Evolutionary conservation across 495 filamentous ascomycete genomes (phyloP), one percentile per base, ranked within the genome.

Genomic region (Antarctomyces pellizariae): DNA sequence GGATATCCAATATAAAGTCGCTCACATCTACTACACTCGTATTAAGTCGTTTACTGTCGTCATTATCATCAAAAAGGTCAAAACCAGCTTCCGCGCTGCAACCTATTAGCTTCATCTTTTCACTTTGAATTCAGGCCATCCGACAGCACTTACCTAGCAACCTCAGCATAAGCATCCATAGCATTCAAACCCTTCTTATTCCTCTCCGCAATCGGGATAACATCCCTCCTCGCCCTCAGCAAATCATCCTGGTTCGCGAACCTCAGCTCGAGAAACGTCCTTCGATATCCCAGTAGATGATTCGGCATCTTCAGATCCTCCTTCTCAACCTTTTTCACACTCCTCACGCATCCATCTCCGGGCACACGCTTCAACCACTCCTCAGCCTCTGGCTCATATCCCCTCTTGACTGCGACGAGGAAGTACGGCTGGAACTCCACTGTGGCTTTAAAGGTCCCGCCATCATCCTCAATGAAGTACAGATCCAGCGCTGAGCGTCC

Each of bases 111-210:
- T 52, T 49, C 30, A 23, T 33, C 34, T 13, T 13, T 5, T 8
- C 14, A 15, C 6, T 14, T 11, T 4, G 20, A 8, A 24, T 13
- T 13, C 8, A 19, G 33, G 31, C 14, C 5, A 7, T 8, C 4
- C 18, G 23, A 15, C 8, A 7, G 19, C 22, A 60, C 65, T 41
- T 49, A 89, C 80, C 68, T 75, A 32, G 76, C 75, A 39, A 91
- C 79, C 58, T 99, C 89, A 30, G 78, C 78, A 64, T 95, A 99
- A 37, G 84, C 79, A 59, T 99, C 86, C 76, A 95, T 89, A 25
- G 80, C 75, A 55, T 71, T 79, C 57, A 89, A 67, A 35, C 73
- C 82, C 45, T 79, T 84, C 56, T 75, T 89, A 39, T 95, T 99
- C 52, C 83, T 90, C 50, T 92, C 83, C 15, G 83, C 86, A 47